Percentiles rank a stretch among this genome's conserved stretches.
Evolutionary conservation across 768 basidiomycete species (phyloP).

Genomic region (Tylopilus sp.): DNA sequence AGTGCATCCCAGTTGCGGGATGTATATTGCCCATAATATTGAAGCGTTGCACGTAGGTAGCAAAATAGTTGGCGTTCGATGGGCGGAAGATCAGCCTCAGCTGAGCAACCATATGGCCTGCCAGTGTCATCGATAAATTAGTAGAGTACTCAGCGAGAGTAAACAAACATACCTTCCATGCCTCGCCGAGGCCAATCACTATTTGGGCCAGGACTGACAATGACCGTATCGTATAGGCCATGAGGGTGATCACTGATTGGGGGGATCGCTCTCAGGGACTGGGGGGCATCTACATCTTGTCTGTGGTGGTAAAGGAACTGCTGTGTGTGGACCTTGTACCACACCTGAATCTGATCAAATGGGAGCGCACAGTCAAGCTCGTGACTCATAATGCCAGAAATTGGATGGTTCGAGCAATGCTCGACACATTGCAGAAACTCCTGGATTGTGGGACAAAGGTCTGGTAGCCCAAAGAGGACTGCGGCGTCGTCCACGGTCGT

Average conservation of each 20-base stretch:
- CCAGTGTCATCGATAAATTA: neutral
- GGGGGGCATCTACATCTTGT: neutral
- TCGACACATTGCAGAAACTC: neutral
- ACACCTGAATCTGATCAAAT: constrained; percentile 1
- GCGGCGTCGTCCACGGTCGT: neutral
- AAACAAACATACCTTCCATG: neutral
- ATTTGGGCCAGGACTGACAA: neutral
- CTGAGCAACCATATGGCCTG: neutral
- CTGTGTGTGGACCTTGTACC: no score
- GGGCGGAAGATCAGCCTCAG: neutral
- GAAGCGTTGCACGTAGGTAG: no score
- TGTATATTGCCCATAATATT: no score
- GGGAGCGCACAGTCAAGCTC: neutral
- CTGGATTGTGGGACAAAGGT: neutral
- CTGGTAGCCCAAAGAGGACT: neutral
- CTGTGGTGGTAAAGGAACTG: no score
- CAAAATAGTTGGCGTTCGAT: neutral
- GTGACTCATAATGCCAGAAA: neutral
- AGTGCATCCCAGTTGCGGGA: no score
- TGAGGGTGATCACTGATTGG: neutral
- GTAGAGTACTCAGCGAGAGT: neutral
- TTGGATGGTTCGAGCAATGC: neutral
- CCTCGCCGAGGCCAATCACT: neutral
- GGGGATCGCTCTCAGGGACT: neutral
- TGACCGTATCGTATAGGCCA: neutral